Evolutionary conservation across 2,329 filamentous ascomycete species (phyloP), one percentile per base, ranked within the genome.

Genomic region (Ploettnerulaceae sp.): DNA sequence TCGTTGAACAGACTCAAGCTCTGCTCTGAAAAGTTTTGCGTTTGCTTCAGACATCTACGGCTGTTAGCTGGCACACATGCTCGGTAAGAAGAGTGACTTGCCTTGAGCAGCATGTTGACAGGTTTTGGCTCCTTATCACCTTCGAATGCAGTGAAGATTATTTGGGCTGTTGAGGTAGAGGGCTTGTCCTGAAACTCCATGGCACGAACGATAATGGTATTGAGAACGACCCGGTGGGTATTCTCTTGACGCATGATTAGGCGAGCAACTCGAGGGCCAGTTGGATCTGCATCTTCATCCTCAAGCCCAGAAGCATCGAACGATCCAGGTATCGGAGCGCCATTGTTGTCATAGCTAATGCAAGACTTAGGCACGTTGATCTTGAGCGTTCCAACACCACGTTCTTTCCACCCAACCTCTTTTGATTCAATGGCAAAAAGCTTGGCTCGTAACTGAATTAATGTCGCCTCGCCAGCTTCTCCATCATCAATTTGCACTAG

Each of bases 241-340:
- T 89, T 89, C 61, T 96, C 90, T 56, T 94, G 89, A 14, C 91
- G 84, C 81, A 96, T 89, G 51, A 97, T 77, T 55, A 97, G 77
- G 32, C 91, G 84, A 18, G 84, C 75, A 47, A 79, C 49, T 55
- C 57, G 71, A 41, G 70, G 66, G 14, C 57, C 58, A 32, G 49
- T 54, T 29, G 57, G 57, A 29, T 58, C 61, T 15, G 56, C 58
- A 15, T 61, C 56, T 8, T 64, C 64, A 1, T 71, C 68, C 14
- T 74, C 70, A 3, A 72, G 66, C 40, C 74, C 72, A 4, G 77
- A 79, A 14, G 71, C 71, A 56, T 81, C 76, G 46, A 82, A 81
- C 12, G 71, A 73, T 18, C 72, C 72, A 2, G 75, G 67, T 40
- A 77, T 66, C n/a, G 72, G 64, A 7, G 61, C 59, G 3, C 72